A percentile compares a stretch with the other conserved stretches of the same genome.
These are phyloP conservation scores for Astragalus glycyphyllos DNA, from an alignment of 306 rosid species.

Conservation along the genomic window DNA sequence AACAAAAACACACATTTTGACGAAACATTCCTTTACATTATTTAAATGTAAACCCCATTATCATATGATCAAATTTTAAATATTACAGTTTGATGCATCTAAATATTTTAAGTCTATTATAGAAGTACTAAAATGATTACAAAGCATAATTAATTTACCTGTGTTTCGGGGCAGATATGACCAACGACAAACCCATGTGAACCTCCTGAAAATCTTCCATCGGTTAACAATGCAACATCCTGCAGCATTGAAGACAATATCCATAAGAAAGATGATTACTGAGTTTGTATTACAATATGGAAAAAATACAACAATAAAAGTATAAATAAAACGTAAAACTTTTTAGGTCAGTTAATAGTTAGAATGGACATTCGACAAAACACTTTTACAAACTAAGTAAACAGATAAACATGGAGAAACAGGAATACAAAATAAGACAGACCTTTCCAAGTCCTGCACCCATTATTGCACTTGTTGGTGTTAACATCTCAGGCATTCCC, in stretches of 20 bases:
- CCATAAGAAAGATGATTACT: neutral
- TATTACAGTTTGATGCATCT: slow-evolving; percentile 33
- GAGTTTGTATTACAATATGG: slow-evolving; percentile 4
- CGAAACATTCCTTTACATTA: slow-evolving; percentile 17
- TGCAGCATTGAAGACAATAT: slow-evolving; percentile 48
- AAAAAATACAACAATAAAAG: neutral
- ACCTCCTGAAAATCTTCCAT: slow-evolving; percentile 96
- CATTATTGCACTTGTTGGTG: slow-evolving; percentile 98
- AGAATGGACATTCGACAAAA: slow-evolving; percentile 11
- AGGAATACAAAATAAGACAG: neutral
- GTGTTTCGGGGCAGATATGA: slow-evolving; percentile 94
- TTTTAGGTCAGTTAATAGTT: neutral
- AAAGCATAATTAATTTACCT: slow-evolving; percentile 53
- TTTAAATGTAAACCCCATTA: neutral
- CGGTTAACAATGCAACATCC: slow-evolving; percentile 95
- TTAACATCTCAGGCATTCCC: slow-evolving; percentile 98
- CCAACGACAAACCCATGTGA: slow-evolving; percentile 99
- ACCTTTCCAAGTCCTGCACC: slow-evolving; percentile 99
- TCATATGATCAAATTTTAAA: slow-evolving; percentile 21
- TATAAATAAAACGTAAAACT: slow-evolving; percentile 1
- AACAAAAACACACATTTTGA: neutral
- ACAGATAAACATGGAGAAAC: slow-evolving; percentile 30
- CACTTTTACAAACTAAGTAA: slow-evolving; percentile 32
- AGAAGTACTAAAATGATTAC: slow-evolving; percentile 25
- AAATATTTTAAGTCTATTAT: neutral